A percentile compares a stretch with the other conserved stretches of the same genome.
phyloP scores from a whole-genome alignment of 1,284 basidiomycete genomes.

The Baeospora myosura region DNA sequence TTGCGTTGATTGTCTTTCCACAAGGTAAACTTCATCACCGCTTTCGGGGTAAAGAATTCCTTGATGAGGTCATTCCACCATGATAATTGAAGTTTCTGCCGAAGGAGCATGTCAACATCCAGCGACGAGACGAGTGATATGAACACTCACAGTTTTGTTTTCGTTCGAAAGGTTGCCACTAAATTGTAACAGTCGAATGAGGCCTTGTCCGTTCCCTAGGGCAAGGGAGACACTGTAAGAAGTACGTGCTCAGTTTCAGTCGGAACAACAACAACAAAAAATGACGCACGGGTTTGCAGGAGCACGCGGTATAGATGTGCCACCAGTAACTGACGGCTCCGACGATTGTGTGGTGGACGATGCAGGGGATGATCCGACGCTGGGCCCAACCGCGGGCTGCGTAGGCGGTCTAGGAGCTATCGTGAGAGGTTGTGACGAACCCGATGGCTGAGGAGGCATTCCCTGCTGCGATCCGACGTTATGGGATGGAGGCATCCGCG shows the following conservation, averaged over 20 bases:
- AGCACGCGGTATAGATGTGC: not conserved
- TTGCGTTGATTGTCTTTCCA: constrained; percentile 72
- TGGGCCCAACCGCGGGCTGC: not conserved
- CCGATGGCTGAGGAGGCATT: constrained; percentile 1
- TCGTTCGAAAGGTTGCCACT: constrained; percentile 54
- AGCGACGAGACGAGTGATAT: constrained; percentile 4
- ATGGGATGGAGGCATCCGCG: constrained; percentile 4
- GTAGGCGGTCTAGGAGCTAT: constrained; percentile 5
- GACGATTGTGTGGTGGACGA: constrained; percentile 5
- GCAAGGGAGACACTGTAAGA: constrained; percentile 16
- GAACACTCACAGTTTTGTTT: constrained; percentile 34
- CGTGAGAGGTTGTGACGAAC: not conserved
- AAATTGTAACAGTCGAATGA: constrained; percentile 56
- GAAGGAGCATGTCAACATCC: constrained; percentile 4
- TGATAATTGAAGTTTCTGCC: constrained; percentile 49
- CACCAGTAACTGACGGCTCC: constrained; percentile 3
- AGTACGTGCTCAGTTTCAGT: constrained; percentile 10
- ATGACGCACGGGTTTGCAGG: not conserved
- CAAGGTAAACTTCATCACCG: constrained; percentile 65
- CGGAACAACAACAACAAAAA: not conserved
- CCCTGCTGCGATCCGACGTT: constrained; percentile 7
- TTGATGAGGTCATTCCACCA: constrained; percentile 59
- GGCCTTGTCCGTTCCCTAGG: constrained; percentile 51
- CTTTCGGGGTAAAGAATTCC: constrained; percentile 59
- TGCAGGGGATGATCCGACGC: constrained; percentile 6